Percentiles rank a stretch among this genome's conserved stretches.
Conservation (phyloP, 371 early-diverging fungal genomes). For the Mucor mucedo region DNA sequence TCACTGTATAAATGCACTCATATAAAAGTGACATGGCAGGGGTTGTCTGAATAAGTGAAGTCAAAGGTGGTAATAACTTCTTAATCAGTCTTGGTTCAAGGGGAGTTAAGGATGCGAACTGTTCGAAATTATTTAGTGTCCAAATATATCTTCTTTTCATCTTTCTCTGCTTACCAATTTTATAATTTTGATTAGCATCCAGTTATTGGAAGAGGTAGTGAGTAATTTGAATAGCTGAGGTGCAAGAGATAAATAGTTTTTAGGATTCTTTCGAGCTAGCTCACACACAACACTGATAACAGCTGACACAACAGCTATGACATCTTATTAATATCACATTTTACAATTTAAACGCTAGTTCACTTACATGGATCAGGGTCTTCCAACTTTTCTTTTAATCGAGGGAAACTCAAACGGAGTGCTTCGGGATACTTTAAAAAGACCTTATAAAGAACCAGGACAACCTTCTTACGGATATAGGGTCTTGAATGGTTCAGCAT, state of each 20-base stretch:
- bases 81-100: constrained; percentile 92
- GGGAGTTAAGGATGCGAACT: constrained; percentile 93
- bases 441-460: constrained; percentile 87
- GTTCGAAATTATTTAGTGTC: not conserved
- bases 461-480: constrained; percentile 90
- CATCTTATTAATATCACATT: not conserved
- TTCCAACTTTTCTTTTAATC: constrained; percentile 90
- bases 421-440: constrained; percentile 92
- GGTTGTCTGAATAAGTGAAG: constrained; percentile 85
- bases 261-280: constrained; percentile 89
- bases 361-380: constrained; percentile 88
- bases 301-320: constrained; percentile 85
- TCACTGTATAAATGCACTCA: constrained; percentile 93
- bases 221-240: constrained; percentile 91
- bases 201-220: constrained; percentile 90
- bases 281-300: constrained; percentile 96
- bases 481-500: constrained; percentile 91
- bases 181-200: constrained; percentile 98
- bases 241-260: constrained; percentile 89
- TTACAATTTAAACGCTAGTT: not conserved
- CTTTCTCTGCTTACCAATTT: constrained; percentile 73
- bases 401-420: constrained; percentile 79
- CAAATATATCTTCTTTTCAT: not conserved
- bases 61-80: constrained; percentile 86
- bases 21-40: constrained; percentile 93